Base-by-base conservation (phyloP, 352 stramenopile genomes). In the Phytophthora litchii region DNA sequence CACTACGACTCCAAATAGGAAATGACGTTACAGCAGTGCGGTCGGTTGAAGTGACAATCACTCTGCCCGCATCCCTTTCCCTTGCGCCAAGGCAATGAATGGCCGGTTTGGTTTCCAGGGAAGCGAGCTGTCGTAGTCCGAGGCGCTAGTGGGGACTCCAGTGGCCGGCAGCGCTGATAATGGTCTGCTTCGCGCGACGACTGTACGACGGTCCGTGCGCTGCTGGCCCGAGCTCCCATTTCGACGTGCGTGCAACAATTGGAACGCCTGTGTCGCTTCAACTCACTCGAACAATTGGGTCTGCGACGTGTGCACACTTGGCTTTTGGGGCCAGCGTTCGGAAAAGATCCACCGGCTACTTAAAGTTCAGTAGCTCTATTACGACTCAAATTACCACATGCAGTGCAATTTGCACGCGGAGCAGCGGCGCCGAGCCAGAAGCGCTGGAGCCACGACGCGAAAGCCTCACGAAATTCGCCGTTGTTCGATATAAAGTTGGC, bases 401-500 rank as follows among this genome's bases (percentile, higher is more conserved):
- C 6, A 38, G 44, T 6, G 16, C 27, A 17, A 11, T 16, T n/a
- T n/a, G n/a, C n/a, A n/a, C n/a, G n/a, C 37, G 25, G 43, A 41
- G 44, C 45, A 21, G 29, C 40, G 40, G 49, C 17, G 14, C 12
- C 25, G 25, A 50, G 37, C 13, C 31, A 59, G 36, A 25, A 7
- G 14, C 19, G 21, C 43, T 40, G 31, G 45, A 64, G 60, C 54
- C 31, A 54, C 35, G 47, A 51, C 25, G 23, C 20, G 19, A 43
- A 13, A 14, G 27, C 21, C 35, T 21, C 43, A 48, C 23, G 23
- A 48, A 64, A 44, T 50, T 35, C 43, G 13, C 20, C 32, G 23
- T 47, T 72, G 58, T 73, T 73, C 64, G 46, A 73, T 69, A 59
- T 69, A 69, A 69, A 69, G 48, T 66, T 66, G 60, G 64, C 53